These are phyloP conservation scores for Paspalum notatum DNA, from an alignment of 176 grass and related monocot species.

Conservation along the genomic window DNA sequence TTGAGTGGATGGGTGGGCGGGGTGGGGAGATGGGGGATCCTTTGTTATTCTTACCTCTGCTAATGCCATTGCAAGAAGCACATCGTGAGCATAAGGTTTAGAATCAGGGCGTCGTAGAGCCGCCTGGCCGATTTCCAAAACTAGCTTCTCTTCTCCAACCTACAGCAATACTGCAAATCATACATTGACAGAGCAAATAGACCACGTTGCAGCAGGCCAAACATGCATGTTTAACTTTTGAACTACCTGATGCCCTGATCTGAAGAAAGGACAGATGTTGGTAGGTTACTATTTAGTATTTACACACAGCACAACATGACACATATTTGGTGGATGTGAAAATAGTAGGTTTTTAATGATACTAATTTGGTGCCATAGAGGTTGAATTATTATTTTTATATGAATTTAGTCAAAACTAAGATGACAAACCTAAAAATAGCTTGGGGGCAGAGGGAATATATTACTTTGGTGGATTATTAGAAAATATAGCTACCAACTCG, in stretches of 20 bases:
- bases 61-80: conserved; percentile 92
- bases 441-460: not conserved
- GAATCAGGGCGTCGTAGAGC: conserved; percentile 66
- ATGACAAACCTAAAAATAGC: no score
- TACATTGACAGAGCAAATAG: conserved; percentile 29
- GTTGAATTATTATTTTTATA: no score
- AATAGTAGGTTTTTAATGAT: no score
- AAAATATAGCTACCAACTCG: not conserved
- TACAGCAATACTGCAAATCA: conserved; percentile 44
- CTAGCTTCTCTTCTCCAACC: conserved; percentile 92
- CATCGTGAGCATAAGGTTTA: conserved; percentile 81
- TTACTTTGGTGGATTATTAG: not conserved
- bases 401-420: no score
- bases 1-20: no score
- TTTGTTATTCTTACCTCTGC: conserved; percentile 72
- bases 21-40: not conserved
- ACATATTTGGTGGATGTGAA: no score
- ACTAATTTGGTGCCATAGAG: no score
- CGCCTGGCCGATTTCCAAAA: conserved; percentile 82
- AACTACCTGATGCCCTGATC: not conserved
- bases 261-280: not conserved
- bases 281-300: not conserved
- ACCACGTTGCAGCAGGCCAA: not conserved
- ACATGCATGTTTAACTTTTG: conserved; percentile 6
- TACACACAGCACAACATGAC: not conserved